A percentile compares a stretch with the other conserved stretches of the same genome.
Evolutionary conservation across 768 basidiomycete species (phyloP).

Genomic region (Amanita molliuscula): DNA sequence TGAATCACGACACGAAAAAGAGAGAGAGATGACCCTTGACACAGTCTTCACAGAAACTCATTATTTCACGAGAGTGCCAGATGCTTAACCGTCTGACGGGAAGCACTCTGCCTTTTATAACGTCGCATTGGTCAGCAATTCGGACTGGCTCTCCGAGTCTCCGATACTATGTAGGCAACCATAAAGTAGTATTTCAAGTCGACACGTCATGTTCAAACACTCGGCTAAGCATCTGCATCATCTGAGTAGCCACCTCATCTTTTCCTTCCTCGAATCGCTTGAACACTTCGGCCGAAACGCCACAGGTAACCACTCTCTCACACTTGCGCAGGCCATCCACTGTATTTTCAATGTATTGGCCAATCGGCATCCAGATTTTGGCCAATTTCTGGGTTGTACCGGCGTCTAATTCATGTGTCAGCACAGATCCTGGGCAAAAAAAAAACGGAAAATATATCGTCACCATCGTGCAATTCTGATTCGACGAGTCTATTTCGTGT

Average conservation of each 20-base stretch:
- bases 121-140: not conserved
- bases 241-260: not conserved
- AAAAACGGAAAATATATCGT: no score
- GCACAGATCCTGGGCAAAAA: not conserved
- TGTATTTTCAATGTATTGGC: not conserved
- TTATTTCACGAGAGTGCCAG: not conserved
- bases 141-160: no score
- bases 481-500: conserved; percentile 1
- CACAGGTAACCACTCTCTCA: not conserved
- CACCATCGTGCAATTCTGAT: conserved; percentile 7
- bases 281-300: not conserved
- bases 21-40: not conserved
- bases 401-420: not conserved
- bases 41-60: conserved; percentile 7
- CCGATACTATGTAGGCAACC: no score
- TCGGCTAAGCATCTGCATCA: not conserved
- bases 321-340: conserved; percentile 5
- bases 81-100: not conserved
- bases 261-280: conserved; percentile 6
- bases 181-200: no score
- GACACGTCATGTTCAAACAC: not conserved
- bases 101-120: no score
- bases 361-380: conserved; percentile 7
- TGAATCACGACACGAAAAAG: not conserved
- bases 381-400: not conserved